Percentiles rank a stretch among this genome's conserved stretches.
Evolutionary conservation across 306 rosid species (phyloP).

Genomic region (Notholithocarpus densiflorus): DNA sequence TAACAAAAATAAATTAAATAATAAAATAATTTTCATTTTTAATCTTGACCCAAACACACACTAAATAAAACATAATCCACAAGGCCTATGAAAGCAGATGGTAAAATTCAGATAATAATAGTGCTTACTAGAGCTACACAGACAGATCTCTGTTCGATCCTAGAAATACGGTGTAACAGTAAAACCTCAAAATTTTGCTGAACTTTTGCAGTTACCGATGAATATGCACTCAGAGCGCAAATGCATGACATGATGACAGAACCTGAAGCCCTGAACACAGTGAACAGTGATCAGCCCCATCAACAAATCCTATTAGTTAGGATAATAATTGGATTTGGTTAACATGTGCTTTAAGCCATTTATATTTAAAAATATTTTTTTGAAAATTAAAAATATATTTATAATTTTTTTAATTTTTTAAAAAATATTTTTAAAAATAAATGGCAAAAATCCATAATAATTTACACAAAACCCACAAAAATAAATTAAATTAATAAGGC

Average conservation of each 20-base stretch:
- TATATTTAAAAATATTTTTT: too few relatives aligned
- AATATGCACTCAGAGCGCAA: not conserved
- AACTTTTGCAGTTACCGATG: not conserved
- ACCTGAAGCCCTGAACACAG: not conserved
- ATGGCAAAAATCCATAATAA: too few relatives aligned
- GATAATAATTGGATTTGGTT: not conserved
- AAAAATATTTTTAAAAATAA: too few relatives aligned
- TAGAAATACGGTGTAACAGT: not conserved
- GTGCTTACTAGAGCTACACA: not conserved
- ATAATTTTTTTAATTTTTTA: too few relatives aligned
- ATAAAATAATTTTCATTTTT: too few relatives aligned
- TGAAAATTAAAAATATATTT: too few relatives aligned
- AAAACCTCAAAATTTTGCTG: not conserved
- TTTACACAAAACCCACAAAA: not conserved
- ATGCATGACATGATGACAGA: not conserved
- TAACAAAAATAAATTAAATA: fast-evolving
- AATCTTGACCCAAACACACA: too few relatives aligned
- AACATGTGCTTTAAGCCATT: too few relatives aligned
- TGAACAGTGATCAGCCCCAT: too few relatives aligned
- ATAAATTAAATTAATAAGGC: not conserved
- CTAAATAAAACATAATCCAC: not conserved
- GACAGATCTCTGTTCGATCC: not conserved
- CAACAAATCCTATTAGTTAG: not conserved
- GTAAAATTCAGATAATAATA: not conserved
- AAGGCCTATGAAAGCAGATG: not conserved